Base-by-base conservation (phyloP, 2,329 filamentous ascomycete genomes). In the Diaporthe sp. region DNA sequence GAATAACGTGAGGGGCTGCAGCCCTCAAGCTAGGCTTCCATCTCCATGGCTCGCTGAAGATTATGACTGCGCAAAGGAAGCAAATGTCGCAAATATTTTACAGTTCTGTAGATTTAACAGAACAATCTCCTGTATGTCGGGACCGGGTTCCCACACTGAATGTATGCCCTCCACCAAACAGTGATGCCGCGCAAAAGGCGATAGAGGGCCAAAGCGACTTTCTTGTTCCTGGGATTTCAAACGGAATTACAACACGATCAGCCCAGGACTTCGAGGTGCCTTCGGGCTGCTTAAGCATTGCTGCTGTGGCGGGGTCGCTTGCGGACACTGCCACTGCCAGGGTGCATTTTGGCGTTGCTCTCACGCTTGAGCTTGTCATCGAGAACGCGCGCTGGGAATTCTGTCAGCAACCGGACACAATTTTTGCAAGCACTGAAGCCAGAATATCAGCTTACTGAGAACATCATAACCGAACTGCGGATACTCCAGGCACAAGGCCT, bases 381-480 rank as follows among this genome's bases (percentile, higher is more conserved):
- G 82, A 92, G 83, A 28, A 92, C 90, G 75, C 90, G 90, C 22
- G 90, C 90, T 92, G 22, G 79, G 58, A 35, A 25, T n/a, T 55
- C 67, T 33, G 76, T 81, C 72, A 80, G 78, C 71, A 77, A 45
- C 10, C 22, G 15, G 40, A 15, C 33, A 54, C 25, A 4, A 4
- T 22, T 9, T 25, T 5, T 9, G 12, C 35, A 52, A 60, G 42
- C 2, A 19, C 15, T 15, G 28, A 4, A 28, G 42, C 40, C 38
- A 13, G 58, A 38, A 67, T 35, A 6, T 17, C 10, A 33, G 86
- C 89, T 78, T 87, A 95, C 91, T 95, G 75, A 98, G 90, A 73
- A 98, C 94, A 83, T 98, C 96, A 86, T 96, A 98, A 81, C 94
- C 94, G 82, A 98, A 98, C 82, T 97, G 93, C 25, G 96, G 96